phyloP scores from a whole-genome alignment of 2,329 filamentous ascomycete genomes.

The Stemphylium lycopersici region DNA sequence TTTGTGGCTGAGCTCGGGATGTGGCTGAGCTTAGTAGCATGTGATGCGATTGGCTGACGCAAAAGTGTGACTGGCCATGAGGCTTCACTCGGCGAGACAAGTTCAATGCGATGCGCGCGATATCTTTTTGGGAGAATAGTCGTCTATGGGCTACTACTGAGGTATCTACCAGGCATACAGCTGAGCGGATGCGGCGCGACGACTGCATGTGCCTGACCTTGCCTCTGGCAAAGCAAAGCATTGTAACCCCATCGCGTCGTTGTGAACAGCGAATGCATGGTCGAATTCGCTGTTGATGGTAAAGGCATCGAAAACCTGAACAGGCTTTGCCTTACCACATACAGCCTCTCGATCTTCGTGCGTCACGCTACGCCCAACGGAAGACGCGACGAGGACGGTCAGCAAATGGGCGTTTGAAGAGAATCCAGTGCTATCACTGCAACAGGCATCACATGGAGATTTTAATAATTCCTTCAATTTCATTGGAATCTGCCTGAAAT shows the following conservation, averaged over 20 bases:
- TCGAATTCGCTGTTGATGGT: no score
- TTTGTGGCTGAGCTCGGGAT: not conserved
- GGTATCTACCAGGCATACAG: not conserved
- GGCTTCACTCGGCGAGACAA: not conserved
- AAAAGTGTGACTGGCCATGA: not conserved
- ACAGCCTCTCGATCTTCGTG: not conserved
- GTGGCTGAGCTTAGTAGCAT: constrained; percentile 4
- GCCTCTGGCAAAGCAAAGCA: not conserved
- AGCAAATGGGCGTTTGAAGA: not conserved
- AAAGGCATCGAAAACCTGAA: no score
- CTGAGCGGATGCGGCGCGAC: not conserved
- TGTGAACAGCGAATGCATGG: not conserved
- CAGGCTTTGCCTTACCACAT: not conserved
- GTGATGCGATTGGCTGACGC: not conserved
- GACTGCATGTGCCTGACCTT: not conserved
- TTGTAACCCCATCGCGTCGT: not conserved
- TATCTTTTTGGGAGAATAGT: not conserved
- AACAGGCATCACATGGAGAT: not conserved
- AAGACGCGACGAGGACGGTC: not conserved
- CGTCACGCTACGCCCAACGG: not conserved
- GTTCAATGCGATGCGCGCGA: not conserved
- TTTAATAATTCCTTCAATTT: not conserved
- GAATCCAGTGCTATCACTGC: not conserved
- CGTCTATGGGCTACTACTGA: no score
- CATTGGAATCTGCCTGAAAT: not conserved